Evolutionary conservation across 495 filamentous ascomycete genomes (phyloP), one percentile per base, ranked within the genome.

Genomic region (Trichoderma asperelloides): DNA sequence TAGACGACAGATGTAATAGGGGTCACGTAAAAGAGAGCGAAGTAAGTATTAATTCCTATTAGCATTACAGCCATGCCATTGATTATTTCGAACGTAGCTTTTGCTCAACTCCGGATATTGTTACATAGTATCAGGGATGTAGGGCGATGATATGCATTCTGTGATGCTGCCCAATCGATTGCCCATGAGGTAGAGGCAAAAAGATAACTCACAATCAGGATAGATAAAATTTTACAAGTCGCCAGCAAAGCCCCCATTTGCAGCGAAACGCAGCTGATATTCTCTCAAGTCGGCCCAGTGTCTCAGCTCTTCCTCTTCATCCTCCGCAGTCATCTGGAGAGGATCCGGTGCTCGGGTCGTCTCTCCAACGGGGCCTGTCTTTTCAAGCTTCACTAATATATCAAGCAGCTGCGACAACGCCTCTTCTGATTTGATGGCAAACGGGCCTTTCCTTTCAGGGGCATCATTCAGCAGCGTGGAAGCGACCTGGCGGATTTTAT

Each of bases 221-320:
- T 0, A 3, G 43, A 18, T 47, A 47, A 18, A 47, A 47, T 47
- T 1, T 23, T 64, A 64, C 33, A 64, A 23, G 21, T 25, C 62
- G 21, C 57, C 66, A 18, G 30, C 47, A 21, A 63, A 67, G 7
- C 25, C 66, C 7, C 23, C 60, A 13, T 47, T 21, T 21, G 66
- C n/a, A 39, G 39, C 66, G 40, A 92, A 91, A 57, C 85, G 85
- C 65, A 84, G 71, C 77, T 93, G 91, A 67, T 88, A 88, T 64
- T 90, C 86, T 65, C 88, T 85, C 71, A 96, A 75, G 72, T 87
- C 89, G 0, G 86, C 85, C 91, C 91, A 96, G 63, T 83, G 81
- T 45, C 84, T 78, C 67, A 93, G 72, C 71, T 91, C 89, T 64
- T 86, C 81, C 74, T 93, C 90, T 62, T 93, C 91, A 28, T 88